Evolutionary conservation across 257 asterid species (phyloP).

Genomic region (Avicennia marina): DNA sequence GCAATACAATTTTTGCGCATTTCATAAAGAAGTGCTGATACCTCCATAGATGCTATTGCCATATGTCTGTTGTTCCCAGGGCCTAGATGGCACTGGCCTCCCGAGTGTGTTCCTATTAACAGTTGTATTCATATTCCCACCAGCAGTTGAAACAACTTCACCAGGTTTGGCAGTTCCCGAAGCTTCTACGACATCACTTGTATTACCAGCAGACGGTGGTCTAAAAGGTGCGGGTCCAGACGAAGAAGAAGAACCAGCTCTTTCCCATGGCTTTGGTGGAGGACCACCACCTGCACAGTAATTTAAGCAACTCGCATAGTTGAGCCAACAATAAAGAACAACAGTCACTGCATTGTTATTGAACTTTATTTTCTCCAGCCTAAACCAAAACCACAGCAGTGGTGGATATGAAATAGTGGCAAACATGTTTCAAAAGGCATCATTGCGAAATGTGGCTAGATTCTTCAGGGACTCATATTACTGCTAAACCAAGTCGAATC

Average conservation of each 20-base stretch:
- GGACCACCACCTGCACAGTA: conserved; percentile 46
- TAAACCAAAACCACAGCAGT: background rate
- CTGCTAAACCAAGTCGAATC: background rate
- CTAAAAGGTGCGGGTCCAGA: conserved; percentile 77
- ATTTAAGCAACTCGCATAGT: conserved; percentile 12
- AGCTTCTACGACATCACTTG: conserved; percentile 84
- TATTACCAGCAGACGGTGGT: conserved; percentile 81
- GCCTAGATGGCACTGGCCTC: conserved; percentile 84
- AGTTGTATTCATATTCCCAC: conserved; percentile 42
- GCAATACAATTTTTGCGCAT: background rate
- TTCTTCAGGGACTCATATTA: background rate
- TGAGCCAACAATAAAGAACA: background rate
- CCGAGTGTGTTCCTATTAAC: conserved; percentile 49
- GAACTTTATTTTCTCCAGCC: background rate
- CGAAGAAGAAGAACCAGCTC: conserved; percentile 74
- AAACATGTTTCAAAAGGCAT: background rate
- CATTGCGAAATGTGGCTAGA: background rate
- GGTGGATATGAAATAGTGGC: background rate
- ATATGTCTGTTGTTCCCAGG: conserved; percentile 83
- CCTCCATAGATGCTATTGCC: conserved; percentile 73
- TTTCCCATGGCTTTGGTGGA: conserved; percentile 94
- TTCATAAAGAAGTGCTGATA: conserved; percentile 6
- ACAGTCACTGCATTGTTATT: background rate
- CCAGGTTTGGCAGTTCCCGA: conserved; percentile 93
- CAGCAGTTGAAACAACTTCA: conserved; percentile 63